Conservation (phyloP, 306 rosid species). For the Quercus suber region DNA sequence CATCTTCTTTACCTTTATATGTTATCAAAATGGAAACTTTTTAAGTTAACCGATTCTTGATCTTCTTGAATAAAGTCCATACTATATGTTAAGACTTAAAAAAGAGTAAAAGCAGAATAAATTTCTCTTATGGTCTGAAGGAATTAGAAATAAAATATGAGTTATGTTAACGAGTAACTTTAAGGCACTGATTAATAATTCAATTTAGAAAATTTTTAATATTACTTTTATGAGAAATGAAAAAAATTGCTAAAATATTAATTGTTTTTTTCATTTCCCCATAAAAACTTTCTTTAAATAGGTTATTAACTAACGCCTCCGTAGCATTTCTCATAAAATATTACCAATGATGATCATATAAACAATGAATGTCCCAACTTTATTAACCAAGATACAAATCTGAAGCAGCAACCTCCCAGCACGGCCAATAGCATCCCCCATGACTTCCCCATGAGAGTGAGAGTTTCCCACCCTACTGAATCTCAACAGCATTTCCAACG, state of each 20-base stretch:
- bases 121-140: no score
- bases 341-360: no score
- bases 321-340: no score
- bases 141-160: background rate
- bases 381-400: constrained; percentile 47
- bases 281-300: no score
- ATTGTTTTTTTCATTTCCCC: no score
- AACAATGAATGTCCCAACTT: constrained; percentile 61
- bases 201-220: no score
- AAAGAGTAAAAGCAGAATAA: background rate
- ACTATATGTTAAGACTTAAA: background rate
- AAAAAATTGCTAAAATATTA: no score
- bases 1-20: background rate
- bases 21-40: background rate
- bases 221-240: no score
- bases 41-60: background rate
- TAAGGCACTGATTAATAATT: no score
- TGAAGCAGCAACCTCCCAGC: constrained; percentile 43
- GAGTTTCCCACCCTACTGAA: constrained; percentile 48
- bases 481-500: constrained; percentile 54
- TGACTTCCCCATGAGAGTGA: constrained; percentile 36
- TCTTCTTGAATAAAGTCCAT: background rate
- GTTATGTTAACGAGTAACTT: no score
- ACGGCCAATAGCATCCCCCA: constrained; percentile 51
- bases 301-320: no score